Evolutionary conservation across 2,329 filamentous ascomycete species (phyloP), one percentile per base, ranked within the genome.

Genomic region (Colletotrichum lindemuthianum): DNA sequence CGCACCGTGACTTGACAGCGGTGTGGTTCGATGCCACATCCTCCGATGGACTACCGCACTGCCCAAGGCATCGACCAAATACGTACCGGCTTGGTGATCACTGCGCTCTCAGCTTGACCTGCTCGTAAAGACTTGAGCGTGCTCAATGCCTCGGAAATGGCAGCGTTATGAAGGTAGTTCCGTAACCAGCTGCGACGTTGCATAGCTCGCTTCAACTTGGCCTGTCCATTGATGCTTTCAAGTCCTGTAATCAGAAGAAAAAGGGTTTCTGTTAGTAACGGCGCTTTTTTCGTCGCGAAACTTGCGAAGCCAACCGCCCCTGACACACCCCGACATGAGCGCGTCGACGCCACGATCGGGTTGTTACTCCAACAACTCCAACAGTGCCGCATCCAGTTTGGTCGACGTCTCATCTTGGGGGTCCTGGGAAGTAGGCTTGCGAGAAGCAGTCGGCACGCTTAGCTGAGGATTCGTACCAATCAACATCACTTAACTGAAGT

Each of bases 401-500:
- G 24, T 24, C 24, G 24, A 24, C 24, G 47, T 32, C 47, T 49
- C 47, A 50, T 39, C 41, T 16, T 41, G 34, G 41, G 53, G 32
- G 39, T 24, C 48, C 13, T 47, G 51, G 36, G 37, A 36, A 15
- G 33, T 36, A 15, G 32, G 39, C 24, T 47, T 33, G 51, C 40
- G 33, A 24, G 37, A 63, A 65, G 40, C 40, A 13, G 9, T 41
- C 53, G 16, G 40, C 39, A 65, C 69, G 55, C 52, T 60, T 69
- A 68, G 16, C 24, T 66, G 71, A 71, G 72, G 64, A 58, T 49
- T 57, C 67, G 40, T 95, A 97, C 96, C 96, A 99, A 78, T 99
- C 95, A 77, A 99, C 92, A 78, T 99, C 96, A 78, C 93, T 97
- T 65, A 98, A 86, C 76, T 98, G 95, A 66, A 99, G 83, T 78